phyloP scores from a whole-genome alignment of 169 alveolate species.

The Cryptosporidium bovis region DNA sequence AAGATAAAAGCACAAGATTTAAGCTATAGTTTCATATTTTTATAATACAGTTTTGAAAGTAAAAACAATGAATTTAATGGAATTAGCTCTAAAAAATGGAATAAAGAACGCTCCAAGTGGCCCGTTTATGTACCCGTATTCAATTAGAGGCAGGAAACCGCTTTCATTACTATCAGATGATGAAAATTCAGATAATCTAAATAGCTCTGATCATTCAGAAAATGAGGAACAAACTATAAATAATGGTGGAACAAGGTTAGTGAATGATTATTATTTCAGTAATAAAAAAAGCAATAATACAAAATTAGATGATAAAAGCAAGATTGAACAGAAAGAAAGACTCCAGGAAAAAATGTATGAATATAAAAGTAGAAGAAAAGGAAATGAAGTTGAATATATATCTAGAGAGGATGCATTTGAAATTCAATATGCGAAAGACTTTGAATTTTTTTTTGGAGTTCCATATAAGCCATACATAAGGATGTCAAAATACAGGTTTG shows the following conservation, averaged over 20 bases:
- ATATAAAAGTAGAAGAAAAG: conserved; percentile 29
- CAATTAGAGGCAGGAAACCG: conserved; percentile 44
- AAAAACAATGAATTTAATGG: conserved; percentile 48
- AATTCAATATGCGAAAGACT: conserved; percentile 67
- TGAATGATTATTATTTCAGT: conserved; percentile 1
- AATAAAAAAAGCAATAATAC: not conserved
- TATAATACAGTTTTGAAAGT: no score
- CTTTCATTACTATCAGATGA: conserved; percentile 64
- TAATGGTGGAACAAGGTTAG: not conserved
- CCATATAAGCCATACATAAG: conserved; percentile 62
- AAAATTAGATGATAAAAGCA: not conserved
- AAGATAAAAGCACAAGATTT: no score
- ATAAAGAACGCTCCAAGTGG: conserved; percentile 47
- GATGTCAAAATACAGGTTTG: conserved; percentile 49
- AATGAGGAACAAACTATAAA: conserved; percentile 14
- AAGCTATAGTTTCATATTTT: no score
- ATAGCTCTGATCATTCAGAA: conserved; percentile 2
- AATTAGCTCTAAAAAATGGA: conserved; percentile 38
- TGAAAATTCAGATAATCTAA: not conserved
- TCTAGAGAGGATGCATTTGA: conserved; percentile 71
- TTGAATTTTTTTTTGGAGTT: conserved; percentile 71
- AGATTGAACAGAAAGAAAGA: not conserved
- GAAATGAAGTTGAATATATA: conserved; percentile 35
- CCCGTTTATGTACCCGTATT: conserved; percentile 45
- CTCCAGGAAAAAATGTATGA: conserved; percentile 24